A percentile compares a stretch with the other conserved stretches of the same genome.
phyloP scores from a whole-genome alignment of 805 yeast species.

The Hanseniaspora occidentalis region DNA sequence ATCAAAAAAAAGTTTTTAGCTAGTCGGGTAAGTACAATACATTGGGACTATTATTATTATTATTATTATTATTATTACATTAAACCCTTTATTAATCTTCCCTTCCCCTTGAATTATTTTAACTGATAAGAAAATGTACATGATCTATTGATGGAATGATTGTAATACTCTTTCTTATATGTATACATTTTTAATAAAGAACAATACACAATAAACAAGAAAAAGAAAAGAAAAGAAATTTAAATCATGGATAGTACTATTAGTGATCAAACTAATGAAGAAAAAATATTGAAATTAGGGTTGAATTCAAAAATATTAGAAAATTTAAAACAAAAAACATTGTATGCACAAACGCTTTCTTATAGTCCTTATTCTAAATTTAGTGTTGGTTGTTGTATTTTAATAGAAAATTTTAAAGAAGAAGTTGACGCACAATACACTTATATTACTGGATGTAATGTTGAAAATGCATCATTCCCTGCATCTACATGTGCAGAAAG shows the following conservation, averaged over 20 bases:
- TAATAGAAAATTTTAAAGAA: slow-evolving; percentile 30
- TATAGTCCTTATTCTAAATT: slow-evolving; percentile 38
- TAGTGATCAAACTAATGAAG: too few species aligned
- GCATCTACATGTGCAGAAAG: slow-evolving; percentile 71
- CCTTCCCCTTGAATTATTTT: too few species aligned
- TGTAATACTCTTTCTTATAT: too few species aligned
- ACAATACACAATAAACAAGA: not conserved
- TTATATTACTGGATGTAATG: slow-evolving; percentile 63
- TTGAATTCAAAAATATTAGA: slow-evolving; percentile 17
- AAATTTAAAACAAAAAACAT: slow-evolving; percentile 18
- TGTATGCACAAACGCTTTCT: slow-evolving; percentile 29
- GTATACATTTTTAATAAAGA: too few species aligned
- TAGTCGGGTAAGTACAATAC: too few species aligned
- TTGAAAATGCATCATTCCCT: slow-evolving; percentile 88
- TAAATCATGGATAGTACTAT: too few species aligned
- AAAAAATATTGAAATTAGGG: slow-evolving; percentile 3
- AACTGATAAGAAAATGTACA: too few species aligned
- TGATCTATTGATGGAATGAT: too few species aligned
- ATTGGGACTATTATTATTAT: too few species aligned
- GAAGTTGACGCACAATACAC: not conserved
- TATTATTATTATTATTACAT: too few species aligned
- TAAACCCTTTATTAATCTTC: too few species aligned
- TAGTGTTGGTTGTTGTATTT: slow-evolving; percentile 65
- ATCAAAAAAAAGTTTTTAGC: too few species aligned
- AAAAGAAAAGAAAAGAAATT: not conserved